Percentiles rank a stretch among this genome's conserved stretches.
Conservation (phyloP, 768 basidiomycete species). For the Paxillus ammoniavirescens region DNA sequence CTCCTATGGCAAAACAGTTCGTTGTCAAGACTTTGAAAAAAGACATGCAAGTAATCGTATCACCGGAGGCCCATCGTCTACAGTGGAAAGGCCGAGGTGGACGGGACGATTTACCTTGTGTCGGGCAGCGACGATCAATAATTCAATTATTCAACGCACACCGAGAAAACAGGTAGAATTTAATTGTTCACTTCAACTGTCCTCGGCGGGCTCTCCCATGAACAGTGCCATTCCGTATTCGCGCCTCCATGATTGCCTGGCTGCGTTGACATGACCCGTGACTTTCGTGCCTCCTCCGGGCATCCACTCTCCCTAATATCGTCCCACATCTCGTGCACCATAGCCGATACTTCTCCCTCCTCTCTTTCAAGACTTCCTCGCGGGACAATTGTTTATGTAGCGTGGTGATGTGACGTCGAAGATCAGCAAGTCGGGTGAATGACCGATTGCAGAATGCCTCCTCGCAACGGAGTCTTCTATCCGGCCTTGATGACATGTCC, state of each 20-base stretch:
- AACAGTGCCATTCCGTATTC: slow-evolving; percentile 1
- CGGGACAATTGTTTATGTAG: neutral
- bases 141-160: neutral
- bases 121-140: neutral
- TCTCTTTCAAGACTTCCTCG: neutral
- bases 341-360: neutral
- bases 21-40: neutral
- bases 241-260: neutral
- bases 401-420: slow-evolving; percentile 1
- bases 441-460: neutral
- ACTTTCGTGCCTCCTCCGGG: slow-evolving; percentile 2
- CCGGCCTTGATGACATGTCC: neutral
- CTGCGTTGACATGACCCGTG: slow-evolving; percentile 1
- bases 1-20: no score
- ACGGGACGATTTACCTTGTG: neutral
- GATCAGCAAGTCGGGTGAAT: slow-evolving; percentile 1
- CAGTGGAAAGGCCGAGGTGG: neutral
- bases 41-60: neutral
- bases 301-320: slow-evolving; percentile 4
- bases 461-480: neutral
- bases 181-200: neutral
- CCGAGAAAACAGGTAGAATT: neutral
- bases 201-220: neutral
- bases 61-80: no score
- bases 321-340: slow-evolving; percentile 1